Percentiles rank a stretch among this genome's conserved stretches.
These are phyloP conservation scores for Candida nemodendra DNA, from an alignment of 805 yeast species.

Conservation along the genomic window DNA sequence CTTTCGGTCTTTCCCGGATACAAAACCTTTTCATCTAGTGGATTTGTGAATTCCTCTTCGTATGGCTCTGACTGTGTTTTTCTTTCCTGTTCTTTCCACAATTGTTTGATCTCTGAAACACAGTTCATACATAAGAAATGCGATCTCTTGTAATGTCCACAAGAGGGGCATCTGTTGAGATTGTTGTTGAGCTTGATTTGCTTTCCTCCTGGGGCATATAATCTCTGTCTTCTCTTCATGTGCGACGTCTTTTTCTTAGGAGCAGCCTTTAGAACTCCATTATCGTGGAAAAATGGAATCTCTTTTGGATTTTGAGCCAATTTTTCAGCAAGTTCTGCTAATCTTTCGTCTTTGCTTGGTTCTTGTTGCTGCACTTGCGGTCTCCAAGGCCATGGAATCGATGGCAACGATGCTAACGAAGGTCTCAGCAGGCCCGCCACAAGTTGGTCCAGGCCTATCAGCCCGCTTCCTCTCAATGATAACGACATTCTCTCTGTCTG, in stretches of 20 bases:
- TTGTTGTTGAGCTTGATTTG: conserved; percentile 74
- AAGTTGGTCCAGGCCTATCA: conserved; percentile 14
- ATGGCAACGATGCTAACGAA: conserved; percentile 22
- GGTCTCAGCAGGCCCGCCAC: conserved; percentile 1
- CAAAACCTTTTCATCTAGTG: conserved; percentile 59
- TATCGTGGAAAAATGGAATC: conserved; percentile 49
- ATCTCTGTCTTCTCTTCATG: conserved; percentile 78
- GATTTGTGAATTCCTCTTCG: conserved; percentile 47
- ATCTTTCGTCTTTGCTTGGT: conserved; percentile 17
- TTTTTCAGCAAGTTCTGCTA: conserved; percentile 39
- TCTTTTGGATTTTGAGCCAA: conserved; percentile 34
- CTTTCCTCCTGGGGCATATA: conserved; percentile 79
- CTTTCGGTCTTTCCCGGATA: conserved; percentile 71
- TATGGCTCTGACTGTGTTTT: conserved; percentile 31
- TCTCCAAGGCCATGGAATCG: conserved; percentile 12
- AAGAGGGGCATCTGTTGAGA: conserved; percentile 89
- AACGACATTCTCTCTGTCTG: conserved; percentile 6
- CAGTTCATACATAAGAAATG: conserved; percentile 93
- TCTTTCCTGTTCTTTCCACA: conserved; percentile 52
- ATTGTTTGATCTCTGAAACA: conserved; percentile 71
- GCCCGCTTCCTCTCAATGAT: conserved; percentile 6
- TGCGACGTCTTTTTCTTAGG: conserved; percentile 94
- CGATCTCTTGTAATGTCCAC: conserved; percentile 88
- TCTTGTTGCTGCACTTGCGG: conserved; percentile 11
- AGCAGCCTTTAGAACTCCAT: conserved; percentile 81